These are phyloP conservation scores for Fusarium cyanostomum DNA, from an alignment of 2,329 filamentous ascomycete species.

Conservation along the genomic window DNA sequence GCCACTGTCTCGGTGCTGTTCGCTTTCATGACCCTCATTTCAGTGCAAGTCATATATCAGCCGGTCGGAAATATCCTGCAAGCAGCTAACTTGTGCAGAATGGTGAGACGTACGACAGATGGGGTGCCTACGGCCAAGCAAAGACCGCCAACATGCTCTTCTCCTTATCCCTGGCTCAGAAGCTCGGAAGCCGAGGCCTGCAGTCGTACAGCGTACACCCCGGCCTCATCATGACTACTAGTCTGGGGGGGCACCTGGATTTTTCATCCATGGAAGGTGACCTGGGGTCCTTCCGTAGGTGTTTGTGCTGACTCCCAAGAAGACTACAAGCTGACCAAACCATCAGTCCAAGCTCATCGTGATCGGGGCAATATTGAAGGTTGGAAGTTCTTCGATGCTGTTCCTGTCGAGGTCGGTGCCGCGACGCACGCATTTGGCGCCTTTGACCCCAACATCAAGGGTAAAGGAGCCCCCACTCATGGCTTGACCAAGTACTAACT, in stretches of 20 bases:
- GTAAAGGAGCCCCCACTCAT: neutral
- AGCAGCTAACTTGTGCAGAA: constrained; percentile 40
- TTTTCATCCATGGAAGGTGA: constrained; percentile 22
- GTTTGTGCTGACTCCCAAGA: fast-evolving
- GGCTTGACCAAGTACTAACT: neutral
- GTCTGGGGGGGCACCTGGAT: constrained; percentile 38
- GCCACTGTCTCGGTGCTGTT: constrained; percentile 44
- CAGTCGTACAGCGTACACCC: constrained; percentile 49
- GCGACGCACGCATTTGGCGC: constrained; percentile 51
- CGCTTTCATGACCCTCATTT: constrained; percentile 49
- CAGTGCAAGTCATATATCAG: constrained; percentile 34
- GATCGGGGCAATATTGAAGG: constrained; percentile 35
- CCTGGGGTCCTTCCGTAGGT: constrained; percentile 30
- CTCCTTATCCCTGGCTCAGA: constrained; percentile 45
- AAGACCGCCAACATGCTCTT: constrained; percentile 53
- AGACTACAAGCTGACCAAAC: neutral
- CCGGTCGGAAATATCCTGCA: neutral
- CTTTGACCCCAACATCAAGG: constrained; percentile 48
- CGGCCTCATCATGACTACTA: constrained; percentile 41
- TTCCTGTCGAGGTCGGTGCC: constrained; percentile 43
- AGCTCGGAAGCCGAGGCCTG: constrained; percentile 44
- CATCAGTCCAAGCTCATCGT: constrained; percentile 31
- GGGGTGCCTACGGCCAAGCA: constrained; percentile 50
- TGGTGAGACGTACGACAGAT: constrained; percentile 45
- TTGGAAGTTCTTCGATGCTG: constrained; percentile 30